phyloP scores from a whole-genome alignment of 2,329 filamentous ascomycete species.

The Fusarium subglutinans region DNA sequence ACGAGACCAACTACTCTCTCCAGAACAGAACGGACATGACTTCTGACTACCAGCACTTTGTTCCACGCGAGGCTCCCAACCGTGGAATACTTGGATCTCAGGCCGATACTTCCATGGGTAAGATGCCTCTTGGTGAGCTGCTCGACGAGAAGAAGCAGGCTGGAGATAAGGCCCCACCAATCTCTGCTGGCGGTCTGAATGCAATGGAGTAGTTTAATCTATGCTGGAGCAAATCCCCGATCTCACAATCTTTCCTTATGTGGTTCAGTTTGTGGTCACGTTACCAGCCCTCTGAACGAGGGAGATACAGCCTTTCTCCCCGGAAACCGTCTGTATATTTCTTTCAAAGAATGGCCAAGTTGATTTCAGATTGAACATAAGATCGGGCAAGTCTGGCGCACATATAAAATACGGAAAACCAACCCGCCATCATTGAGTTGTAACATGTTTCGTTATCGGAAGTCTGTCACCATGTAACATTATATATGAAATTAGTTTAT shows the following conservation, averaged over 20 bases:
- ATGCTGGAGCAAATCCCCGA: rapidly evolving
- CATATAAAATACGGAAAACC: neutral
- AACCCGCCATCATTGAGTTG: too few relatives aligned
- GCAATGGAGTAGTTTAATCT: neutral
- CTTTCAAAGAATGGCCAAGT: rapidly evolving
- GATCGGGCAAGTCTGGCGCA: neutral
- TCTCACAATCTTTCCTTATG: neutral
- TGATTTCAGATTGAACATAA: neutral
- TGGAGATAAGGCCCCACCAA: neutral
- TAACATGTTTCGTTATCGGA: rapidly evolving
- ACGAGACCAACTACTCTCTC: conserved; percentile 13
- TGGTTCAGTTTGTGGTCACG: neutral
- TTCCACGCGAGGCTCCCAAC: neutral
- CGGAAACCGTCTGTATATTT: rapidly evolving
- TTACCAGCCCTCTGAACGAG: too few relatives aligned
- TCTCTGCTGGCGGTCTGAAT: conserved; percentile 4
- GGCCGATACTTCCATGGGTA: neutral
- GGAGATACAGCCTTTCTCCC: rapidly evolving
- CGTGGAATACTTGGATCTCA: neutral
- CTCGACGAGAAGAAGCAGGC: conserved; percentile 5
- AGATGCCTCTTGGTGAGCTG: neutral
- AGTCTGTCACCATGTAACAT: neutral
- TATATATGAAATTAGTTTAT: neutral
- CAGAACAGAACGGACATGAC: neutral
- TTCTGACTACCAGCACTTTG: neutral